Base-by-base conservation (phyloP, 208 protist genomes). In the Blechomonas ayalai region DNA sequence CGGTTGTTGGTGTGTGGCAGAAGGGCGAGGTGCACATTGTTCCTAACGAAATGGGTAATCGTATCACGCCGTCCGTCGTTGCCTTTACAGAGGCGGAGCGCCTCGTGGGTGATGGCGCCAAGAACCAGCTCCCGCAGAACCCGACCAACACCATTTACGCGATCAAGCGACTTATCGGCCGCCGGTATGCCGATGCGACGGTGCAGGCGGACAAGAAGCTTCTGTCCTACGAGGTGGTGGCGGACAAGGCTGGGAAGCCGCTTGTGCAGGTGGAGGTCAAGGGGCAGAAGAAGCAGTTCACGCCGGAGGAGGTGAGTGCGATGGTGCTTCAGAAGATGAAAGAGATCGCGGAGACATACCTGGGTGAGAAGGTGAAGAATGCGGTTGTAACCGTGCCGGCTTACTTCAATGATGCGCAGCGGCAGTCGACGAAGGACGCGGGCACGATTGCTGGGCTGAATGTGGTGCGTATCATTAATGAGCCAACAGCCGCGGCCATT, bases 241-340 rank as follows among this genome's bases (percentile, higher is more conserved):
- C 48, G 15, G 61, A 80, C 45, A 65, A 78, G 50, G 60, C 79
- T 43, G 75, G 71, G 16, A 92, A 97, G 66, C 95, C 95, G 25
- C 47, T 81, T 16, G 64, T 97, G 40, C 39, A 92, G 52, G 86
- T 98, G 8, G 15, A 59, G 20, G 71, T 57, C 8, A 64, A 82
- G 26, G 73, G 68, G 40, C 72, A 96, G 62, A 71, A 52, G 24
- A 97, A 98, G 71, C 43, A 35, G 3, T 98, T 96, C 66, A 64
- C 90, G 16, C 90, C 98, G 27, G 91, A 98, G 65, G 93, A 99
- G 64, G 88, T 99, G 12, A 90, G 78, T 25, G 75, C 95, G 34
- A 95, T 98, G 84, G 80, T 99, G 32, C 70, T 99, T 12, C 35
- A 38, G 44, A 98, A 98, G 82, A 98, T 99, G 95, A 98, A 98